Base-by-base conservation (phyloP, 768 basidiomycete species). In the Sistotremastrum niveocremeum region DNA sequence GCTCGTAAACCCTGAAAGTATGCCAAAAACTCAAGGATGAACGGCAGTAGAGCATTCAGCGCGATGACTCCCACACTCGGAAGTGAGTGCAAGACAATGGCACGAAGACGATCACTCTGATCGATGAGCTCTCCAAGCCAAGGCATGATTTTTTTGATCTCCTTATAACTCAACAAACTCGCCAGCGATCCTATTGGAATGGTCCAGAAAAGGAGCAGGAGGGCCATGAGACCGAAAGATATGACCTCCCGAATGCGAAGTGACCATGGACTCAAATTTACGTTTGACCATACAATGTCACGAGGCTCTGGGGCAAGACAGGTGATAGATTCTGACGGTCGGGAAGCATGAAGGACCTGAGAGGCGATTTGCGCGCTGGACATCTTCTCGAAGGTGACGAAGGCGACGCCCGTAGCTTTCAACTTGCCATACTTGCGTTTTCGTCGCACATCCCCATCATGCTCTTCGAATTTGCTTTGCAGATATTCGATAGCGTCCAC, bases 341-440 rank as follows among this genome's bases (percentile, higher is more conserved):
- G 71, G 0, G 84, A 72, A 0, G 82, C 74, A 55, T 90, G 84
- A 0, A 84, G 84, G 1, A 79, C 72, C 61, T 97, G 93, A 5
- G 84, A 70, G 2, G 89, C 93, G 38, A 85, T 81, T 83, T 99
- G 93, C 73, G 90, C 88, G 54, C 81, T 83, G 1, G 87, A 84
- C 79, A 93, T 87, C 57, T 88, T 88, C 64, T 95, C 89, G 54
- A 99, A 97, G 0, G 95, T 98, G 12, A 98, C 85, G 56, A 98
- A 99, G 0, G 90, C 95, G 32, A 78, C 75, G 39, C 81, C 79
- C 1, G 87, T 88, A 2, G 90, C 72, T 53, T 74, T 80, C 60
- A 88, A 93, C 55, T 75, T 82, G 11, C 84, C 86, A 4, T 62
- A 64, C 52, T 72, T 69, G 39, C 94, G 69, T 56, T 80, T 71